Evolutionary conservation across 352 stramenopile species (phyloP), one percentile per base, ranked within the genome.

Genomic region (Phytophthora aleatoria): DNA sequence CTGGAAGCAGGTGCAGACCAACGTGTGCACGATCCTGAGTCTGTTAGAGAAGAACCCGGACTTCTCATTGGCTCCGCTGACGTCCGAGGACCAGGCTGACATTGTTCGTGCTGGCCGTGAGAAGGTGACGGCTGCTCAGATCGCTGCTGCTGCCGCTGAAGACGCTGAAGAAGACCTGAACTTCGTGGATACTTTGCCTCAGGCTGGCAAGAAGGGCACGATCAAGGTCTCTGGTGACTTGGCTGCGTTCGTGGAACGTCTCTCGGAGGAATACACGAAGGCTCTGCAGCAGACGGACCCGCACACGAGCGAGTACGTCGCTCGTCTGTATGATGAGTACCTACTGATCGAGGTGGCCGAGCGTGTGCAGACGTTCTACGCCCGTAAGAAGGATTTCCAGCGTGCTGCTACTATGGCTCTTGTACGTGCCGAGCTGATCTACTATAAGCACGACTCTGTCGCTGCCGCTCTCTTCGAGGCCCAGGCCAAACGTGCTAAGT

Each of bases 211-310:
- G 56, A 90, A 92, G 78, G 84, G 81, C 45, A 67, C 76, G 81
- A 79, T 98, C 83, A 90, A 91, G 77, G 89, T 96, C 42, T 95
- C 90, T 48, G 92, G 91, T 16, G 93, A 95, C 59, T 76, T 97
- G 30, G 89, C 83, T 7, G 76, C 83, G 20, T 98, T 97, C 60
- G 81, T 99, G 33, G 87, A 94, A 43, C 92, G 94, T 39, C 83
- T 99, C 20, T 93, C 97, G 50, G 96, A 99, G 67, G 97, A 99
- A 77, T 99, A 99, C 84, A 98, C 83, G 60, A 99, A 99, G 87
- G 91, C 76, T 38, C 73, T 99, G n/a, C 97, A 99, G 77, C 91
- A 97, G 56, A 98, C 94, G 33, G 97, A 98, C 67, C 94, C 96
- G 49, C 95, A 99, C 81, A 98, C 96, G 51, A 83, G 90, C 52